phyloP scores from a whole-genome alignment of 148 eudicot species.

The Fallopia convolvulus region DNA sequence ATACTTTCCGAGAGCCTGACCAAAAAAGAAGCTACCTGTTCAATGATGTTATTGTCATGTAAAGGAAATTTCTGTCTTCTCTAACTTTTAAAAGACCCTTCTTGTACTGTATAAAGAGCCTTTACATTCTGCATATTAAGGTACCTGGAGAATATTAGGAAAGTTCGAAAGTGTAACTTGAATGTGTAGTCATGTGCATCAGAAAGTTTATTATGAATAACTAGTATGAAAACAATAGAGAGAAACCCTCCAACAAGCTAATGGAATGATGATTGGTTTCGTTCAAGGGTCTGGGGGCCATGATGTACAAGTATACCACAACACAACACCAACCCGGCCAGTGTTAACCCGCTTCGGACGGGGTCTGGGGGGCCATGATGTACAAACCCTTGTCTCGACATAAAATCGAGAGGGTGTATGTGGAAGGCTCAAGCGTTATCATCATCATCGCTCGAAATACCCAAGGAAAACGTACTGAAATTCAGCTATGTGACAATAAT shows the following conservation, averaged over 20 bases:
- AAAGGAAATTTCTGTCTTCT: conserved; percentile 58
- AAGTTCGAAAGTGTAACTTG: background rate
- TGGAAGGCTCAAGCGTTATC: too few species aligned
- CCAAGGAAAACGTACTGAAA: too few species aligned
- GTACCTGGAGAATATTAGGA: conserved; percentile 21
- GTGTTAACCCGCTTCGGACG: too few species aligned
- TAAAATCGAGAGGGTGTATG: too few species aligned
- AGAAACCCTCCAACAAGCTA: background rate
- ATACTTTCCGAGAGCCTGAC: conserved; percentile 60
- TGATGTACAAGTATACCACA: too few species aligned
- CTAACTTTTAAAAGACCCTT: conserved; percentile 51
- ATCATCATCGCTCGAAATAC: too few species aligned
- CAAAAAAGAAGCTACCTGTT: conserved; percentile 51
- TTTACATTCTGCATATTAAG: conserved; percentile 62
- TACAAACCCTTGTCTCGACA: too few species aligned
- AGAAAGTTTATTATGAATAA: background rate
- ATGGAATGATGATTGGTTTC: background rate
- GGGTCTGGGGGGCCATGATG: too few species aligned
- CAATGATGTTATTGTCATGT: conserved; percentile 74
- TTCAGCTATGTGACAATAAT: too few species aligned
- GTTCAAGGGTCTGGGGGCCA: background rate
- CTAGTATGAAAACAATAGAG: background rate
- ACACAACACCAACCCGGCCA: too few species aligned
- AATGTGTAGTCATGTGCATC: background rate
- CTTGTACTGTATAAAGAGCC: conserved; percentile 85